These are phyloP conservation scores for Pythium periplocum DNA, from an alignment of 352 stramenopile genomes.

Conservation along the genomic window DNA sequence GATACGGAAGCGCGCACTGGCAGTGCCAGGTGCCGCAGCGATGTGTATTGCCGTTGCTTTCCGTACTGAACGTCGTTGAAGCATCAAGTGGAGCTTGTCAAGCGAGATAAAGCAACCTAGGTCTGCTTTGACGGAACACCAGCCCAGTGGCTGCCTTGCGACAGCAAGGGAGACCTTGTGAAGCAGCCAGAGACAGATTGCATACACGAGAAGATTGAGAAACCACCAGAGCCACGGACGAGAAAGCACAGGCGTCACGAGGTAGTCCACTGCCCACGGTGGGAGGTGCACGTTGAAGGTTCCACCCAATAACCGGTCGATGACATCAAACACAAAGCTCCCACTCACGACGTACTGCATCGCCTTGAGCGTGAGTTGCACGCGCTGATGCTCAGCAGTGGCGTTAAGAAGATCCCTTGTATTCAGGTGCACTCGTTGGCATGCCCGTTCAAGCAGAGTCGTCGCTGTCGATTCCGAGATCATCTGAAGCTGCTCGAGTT, in stretches of 20 bases:
- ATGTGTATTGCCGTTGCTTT: slow-evolving; percentile 22
- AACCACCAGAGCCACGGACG: slow-evolving; percentile 79
- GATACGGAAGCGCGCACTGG: slow-evolving; percentile 70
- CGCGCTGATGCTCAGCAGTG: slow-evolving; percentile 59
- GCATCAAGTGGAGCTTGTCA: slow-evolving; percentile 20
- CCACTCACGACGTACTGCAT: slow-evolving; percentile 91
- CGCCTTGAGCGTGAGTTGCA: slow-evolving; percentile 75
- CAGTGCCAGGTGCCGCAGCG: slow-evolving; percentile 52
- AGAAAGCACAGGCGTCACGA: slow-evolving; percentile 45
- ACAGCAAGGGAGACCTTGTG: slow-evolving; percentile 38
- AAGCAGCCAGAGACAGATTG: slow-evolving; percentile 43
- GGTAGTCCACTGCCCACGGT: slow-evolving; percentile 41
- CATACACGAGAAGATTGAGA: slow-evolving; percentile 87
- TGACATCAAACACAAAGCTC: slow-evolving; percentile 92
- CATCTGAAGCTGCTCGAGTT: slow-evolving; percentile 93
- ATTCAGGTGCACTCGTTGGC: slow-evolving; percentile 85
- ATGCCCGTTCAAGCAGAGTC: slow-evolving; percentile 88
- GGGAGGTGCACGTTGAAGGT: slow-evolving; percentile 90
- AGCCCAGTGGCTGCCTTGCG: slow-evolving; percentile 67
- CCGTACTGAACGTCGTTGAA: slow-evolving; percentile 21
- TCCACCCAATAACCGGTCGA: slow-evolving; percentile 92
- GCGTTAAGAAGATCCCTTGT: slow-evolving; percentile 84
- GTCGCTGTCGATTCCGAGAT: slow-evolving; percentile 88
- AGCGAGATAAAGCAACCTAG: slow-evolving; percentile 43
- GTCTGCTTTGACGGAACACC: slow-evolving; percentile 81